phyloP scores from a whole-genome alignment of 208 protist genomes.

The Crithidia expoeki region DNA sequence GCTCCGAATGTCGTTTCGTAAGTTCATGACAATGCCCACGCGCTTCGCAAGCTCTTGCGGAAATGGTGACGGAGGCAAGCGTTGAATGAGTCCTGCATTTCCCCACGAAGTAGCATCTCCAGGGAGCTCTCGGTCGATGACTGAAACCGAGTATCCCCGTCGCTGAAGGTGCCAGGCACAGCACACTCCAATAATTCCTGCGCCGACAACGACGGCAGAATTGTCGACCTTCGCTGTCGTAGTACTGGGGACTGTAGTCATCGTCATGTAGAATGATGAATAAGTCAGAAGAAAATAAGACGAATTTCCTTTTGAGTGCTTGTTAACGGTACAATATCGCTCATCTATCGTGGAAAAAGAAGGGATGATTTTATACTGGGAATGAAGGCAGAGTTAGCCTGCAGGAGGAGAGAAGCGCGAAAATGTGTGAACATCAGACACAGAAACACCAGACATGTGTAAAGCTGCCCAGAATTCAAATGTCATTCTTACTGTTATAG shows the following conservation, averaged over 20 bases:
- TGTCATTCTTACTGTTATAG: no score
- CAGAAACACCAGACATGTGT: no score
- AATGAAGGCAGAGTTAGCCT: no score
- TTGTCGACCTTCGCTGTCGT: not conserved
- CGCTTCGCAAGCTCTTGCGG: conserved; percentile 4
- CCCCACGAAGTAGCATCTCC: conserved; percentile 30
- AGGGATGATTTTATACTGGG: no score
- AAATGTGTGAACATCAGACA: no score
- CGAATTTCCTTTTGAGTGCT: no score
- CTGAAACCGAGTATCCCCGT: conserved; percentile 17
- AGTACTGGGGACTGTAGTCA: not conserved
- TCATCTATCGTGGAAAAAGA: no score
- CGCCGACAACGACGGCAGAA: conserved; percentile 4
- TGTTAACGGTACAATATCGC: no score
- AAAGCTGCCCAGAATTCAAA: no score
- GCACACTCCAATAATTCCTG: conserved; percentile 31
- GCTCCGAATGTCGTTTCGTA: conserved; percentile 18
- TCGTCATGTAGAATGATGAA: not conserved
- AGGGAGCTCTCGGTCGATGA: conserved; percentile 26
- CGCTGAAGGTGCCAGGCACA: conserved; percentile 32
- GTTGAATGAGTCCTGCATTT: conserved; percentile 32
- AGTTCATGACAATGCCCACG: conserved; percentile 16
- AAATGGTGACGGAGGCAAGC: conserved; percentile 23
- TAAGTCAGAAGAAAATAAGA: no score
- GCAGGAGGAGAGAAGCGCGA: no score